Evolutionary conservation across 2,329 filamentous ascomycete genomes (phyloP), one percentile per base, ranked within the genome.

Genomic region (Neophaeococcomyces mojaviensis): DNA sequence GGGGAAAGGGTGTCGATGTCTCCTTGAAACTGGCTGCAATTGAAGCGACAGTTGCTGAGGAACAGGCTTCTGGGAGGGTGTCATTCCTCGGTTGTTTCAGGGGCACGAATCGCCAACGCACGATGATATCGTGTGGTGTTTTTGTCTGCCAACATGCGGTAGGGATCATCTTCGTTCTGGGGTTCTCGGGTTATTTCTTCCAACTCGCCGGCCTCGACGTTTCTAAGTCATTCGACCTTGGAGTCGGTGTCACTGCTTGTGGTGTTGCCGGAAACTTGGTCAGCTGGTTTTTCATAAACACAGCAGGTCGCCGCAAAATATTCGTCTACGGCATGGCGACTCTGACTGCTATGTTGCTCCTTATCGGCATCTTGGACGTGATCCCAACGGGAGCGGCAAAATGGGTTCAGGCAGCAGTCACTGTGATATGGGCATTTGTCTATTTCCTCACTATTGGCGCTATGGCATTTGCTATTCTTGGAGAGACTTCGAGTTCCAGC

Each of bases 171-270:
- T 65, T 71, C 43, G 64, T 70, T 5, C 53, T 64, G 22, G 67
- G 66, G 24, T 71, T 68, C 53, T 62, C 64, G 4, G 70, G 66
- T 3, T 73, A 73, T 56, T 73, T 73, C 61, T 72, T 73, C 58
- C 57, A 70, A 58, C 13, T 60, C 1, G 67, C 68, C 0, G 67
- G 67, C 0, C 64, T 68, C 44, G 59, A 53, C 4, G 51, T 62
- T 8, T 49, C 63, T 4, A 47, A 64, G 33, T 61, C 66, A 1
- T 69, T 68, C 46, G 55, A 63, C n/a, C 58, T 67, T 16, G 64
- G 64, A 4, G 62, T 68, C 8, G 64, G 64, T 9, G 61, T 65
- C 22, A 64, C 61, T 4, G 62, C 59, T 2, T 62, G 61, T 35
- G 66, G 66, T 16, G 60, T 70, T 4, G 50, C 64, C 10, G 68